A percentile compares a stretch with the other conserved stretches of the same genome.
phyloP scores from a whole-genome alignment of 2,329 filamentous ascomycete species.

The Trematosphaeria pertusa region DNA sequence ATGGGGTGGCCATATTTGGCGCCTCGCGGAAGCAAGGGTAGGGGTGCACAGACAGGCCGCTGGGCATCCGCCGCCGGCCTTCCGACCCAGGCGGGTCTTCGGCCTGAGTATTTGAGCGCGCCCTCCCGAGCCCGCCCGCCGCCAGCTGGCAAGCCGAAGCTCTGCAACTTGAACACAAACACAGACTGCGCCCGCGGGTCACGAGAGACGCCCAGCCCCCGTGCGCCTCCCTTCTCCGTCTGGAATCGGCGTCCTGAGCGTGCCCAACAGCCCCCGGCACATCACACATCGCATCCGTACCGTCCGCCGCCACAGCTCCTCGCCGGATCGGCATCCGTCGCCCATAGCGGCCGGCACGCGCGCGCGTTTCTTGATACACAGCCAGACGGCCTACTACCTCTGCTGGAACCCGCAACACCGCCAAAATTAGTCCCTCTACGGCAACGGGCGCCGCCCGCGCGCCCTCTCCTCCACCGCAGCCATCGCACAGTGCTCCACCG shows the following conservation, averaged over 20 bases:
- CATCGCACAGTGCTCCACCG: constrained; percentile 24
- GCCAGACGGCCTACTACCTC: too few relatives aligned
- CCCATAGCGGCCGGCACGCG: too few relatives aligned
- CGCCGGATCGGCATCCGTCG: too few relatives aligned
- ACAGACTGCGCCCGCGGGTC: not conserved
- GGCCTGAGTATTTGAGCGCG: not conserved
- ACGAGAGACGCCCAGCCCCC: too few relatives aligned
- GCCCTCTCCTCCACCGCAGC: constrained; percentile 23
- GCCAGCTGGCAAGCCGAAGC: not conserved
- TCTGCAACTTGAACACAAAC: constrained; percentile 1
- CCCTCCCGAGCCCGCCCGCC: not conserved
- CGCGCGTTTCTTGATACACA: too few relatives aligned
- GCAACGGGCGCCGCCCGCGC: constrained; percentile 33
- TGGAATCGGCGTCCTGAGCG: too few relatives aligned
- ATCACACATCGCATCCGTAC: too few relatives aligned
- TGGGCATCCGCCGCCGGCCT: not conserved
- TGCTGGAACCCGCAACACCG: constrained; percentile 17
- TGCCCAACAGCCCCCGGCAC: too few relatives aligned
- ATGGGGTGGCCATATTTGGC: not conserved
- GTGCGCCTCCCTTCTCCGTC: too few relatives aligned
- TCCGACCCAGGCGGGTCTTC: not conserved
- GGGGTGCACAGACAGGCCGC: not conserved
- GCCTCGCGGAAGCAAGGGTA: too few relatives aligned
- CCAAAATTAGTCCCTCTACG: constrained; percentile 38
- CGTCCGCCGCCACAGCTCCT: too few relatives aligned